A percentile compares a stretch with the other conserved stretches of the same genome.
phyloP scores from a whole-genome alignment of 768 basidiomycete species.

The Leccinum arenicola region DNA sequence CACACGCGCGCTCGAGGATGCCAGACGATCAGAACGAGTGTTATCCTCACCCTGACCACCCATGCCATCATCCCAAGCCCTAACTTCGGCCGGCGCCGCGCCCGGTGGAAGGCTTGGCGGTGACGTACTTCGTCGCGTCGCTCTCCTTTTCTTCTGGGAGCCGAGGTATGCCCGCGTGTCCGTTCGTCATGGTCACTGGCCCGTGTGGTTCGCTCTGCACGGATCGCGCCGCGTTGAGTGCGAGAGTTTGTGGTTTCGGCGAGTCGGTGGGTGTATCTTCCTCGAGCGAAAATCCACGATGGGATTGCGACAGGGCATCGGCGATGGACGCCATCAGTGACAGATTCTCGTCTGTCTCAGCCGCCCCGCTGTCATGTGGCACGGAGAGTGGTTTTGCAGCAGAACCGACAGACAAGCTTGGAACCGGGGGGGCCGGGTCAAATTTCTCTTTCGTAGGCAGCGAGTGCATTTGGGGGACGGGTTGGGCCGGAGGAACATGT shows the following conservation, averaged over 20 bases:
- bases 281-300: conserved; percentile 25
- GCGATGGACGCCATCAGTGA: conserved; percentile 40
- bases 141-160: conserved; percentile 15
- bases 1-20: conserved; percentile 32
- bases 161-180: conserved; percentile 7
- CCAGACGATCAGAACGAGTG: conserved; percentile 30
- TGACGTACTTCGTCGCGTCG: conserved; percentile 31
- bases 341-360: conserved; percentile 23
- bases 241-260: conserved; percentile 35
- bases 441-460: conserved; percentile 50
- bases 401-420: conserved; percentile 10
- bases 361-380: conserved; percentile 6
- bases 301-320: conserved; percentile 32
- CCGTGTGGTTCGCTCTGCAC: conserved; percentile 20
- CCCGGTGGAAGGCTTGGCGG: conserved; percentile 43
- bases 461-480: conserved; percentile 53
- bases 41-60: conserved; percentile 32
- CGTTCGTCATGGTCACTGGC: conserved; percentile 16
- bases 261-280: conserved; percentile 20
- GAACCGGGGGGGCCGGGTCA: conserved; percentile 20
- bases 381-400: conserved; percentile 1
- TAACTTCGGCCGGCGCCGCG: conserved; percentile 38
- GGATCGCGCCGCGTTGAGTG: background rate
- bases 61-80: conserved; percentile 36
- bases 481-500: conserved; percentile 4